phyloP scores from a whole-genome alignment of 768 basidiomycete genomes.

The Hypsizygus marmoreus region DNA sequence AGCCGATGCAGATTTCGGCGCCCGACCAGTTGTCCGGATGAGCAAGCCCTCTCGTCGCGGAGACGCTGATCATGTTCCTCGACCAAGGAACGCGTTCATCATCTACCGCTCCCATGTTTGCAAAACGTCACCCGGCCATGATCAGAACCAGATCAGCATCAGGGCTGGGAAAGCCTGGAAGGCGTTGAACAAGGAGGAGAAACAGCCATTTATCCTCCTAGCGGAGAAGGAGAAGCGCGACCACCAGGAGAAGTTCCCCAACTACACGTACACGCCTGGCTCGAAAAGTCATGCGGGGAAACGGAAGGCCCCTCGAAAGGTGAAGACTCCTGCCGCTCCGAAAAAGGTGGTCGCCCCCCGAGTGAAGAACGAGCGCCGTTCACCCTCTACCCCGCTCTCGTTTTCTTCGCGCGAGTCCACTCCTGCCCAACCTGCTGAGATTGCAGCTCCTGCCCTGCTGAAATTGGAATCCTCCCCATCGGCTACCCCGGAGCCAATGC shows the following conservation, averaged over 20 bases:
- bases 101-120: conserved; percentile 35
- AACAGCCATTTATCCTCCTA: conserved; percentile 17
- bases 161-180: conserved; percentile 33
- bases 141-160: conserved; percentile 36
- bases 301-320: conserved; percentile 9
- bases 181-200: conserved; percentile 21
- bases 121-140: conserved; percentile 14
- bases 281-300: conserved; percentile 14
- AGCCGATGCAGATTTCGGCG: conserved; percentile 10
- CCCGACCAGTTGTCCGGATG: conserved; percentile 8
- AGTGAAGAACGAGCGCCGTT: background rate
- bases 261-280: conserved; percentile 29
- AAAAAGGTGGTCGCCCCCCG: conserved; percentile 6
- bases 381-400: background rate
- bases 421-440: background rate
- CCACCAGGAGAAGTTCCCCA: conserved; percentile 27
- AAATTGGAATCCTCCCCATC: background rate
- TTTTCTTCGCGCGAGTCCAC: background rate
- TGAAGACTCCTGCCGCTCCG: conserved; percentile 2
- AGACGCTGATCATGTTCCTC: conserved; percentile 27
- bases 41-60: conserved; percentile 13
- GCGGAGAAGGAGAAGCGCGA: conserved; percentile 28
- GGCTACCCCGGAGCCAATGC: background rate
- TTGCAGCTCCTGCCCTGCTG: background rate
- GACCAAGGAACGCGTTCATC: conserved; percentile 43